Conservation (phyloP, 2,329 filamentous ascomycete genomes). For the Stenocarpella maydis region DNA sequence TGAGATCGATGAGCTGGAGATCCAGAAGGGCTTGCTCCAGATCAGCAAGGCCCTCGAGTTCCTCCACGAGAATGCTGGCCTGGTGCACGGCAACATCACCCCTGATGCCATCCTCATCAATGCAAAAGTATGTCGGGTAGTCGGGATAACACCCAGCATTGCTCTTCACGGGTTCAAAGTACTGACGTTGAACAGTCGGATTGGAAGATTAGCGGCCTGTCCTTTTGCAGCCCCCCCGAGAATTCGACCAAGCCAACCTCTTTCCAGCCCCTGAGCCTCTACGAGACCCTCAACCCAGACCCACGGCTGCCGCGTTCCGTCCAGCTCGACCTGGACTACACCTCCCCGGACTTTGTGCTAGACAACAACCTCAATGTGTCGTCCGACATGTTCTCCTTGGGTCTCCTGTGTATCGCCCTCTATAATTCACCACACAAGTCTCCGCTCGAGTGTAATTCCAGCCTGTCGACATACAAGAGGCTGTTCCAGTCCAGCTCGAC, state of each 20-base stretch:
- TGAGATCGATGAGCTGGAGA: slow-evolving; percentile 95
- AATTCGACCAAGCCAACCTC: slow-evolving; percentile 77
- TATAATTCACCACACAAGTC: slow-evolving; percentile 96
- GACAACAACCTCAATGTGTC: slow-evolving; percentile 86
- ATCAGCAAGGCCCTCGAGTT: slow-evolving; percentile 95
- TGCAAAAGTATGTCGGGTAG: slow-evolving; percentile 71
- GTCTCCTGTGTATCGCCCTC: slow-evolving; percentile 84
- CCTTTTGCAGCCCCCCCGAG: slow-evolving; percentile 85
- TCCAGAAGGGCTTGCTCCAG: slow-evolving; percentile 94
- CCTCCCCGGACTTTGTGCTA: slow-evolving; percentile 92
- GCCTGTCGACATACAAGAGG: slow-evolving; percentile 84
- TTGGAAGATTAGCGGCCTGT: slow-evolving; percentile 97
- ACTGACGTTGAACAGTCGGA: slow-evolving; percentile 70
- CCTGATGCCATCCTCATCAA: slow-evolving; percentile 95
- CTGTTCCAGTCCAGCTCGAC: slow-evolving; percentile 81
- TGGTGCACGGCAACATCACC: slow-evolving; percentile 94
- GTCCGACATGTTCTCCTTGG: slow-evolving; percentile 93
- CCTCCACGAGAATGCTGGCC: slow-evolving; percentile 89
- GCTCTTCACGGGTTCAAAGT: background rate
- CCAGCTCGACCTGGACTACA: slow-evolving; percentile 91
- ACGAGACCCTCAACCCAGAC: slow-evolving; percentile 86
- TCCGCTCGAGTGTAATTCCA: slow-evolving; percentile 83
- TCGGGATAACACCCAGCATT: background rate
- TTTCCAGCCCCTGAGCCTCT: slow-evolving; percentile 80
- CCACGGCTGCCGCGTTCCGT: slow-evolving; percentile 81